Conservation (phyloP, 78 protist species). For the Emiliania huxleyi region DNA sequence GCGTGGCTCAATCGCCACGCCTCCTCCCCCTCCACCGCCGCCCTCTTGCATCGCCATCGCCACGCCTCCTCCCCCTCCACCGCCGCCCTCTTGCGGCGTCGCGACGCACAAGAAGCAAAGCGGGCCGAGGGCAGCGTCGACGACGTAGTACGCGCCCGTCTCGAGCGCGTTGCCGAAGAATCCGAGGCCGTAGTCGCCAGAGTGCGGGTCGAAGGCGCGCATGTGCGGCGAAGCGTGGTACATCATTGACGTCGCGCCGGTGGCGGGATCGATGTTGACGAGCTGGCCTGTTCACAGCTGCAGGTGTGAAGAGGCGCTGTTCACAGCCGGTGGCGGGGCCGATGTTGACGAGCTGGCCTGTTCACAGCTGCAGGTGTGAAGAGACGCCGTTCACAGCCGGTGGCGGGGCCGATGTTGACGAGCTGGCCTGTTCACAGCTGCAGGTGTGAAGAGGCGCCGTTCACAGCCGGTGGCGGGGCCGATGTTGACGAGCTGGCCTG, state of each 20-base stretch:
- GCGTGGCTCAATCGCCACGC: not conserved
- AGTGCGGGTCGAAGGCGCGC: not conserved
- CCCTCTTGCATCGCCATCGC: not conserved
- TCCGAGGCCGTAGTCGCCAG: constrained; percentile 15
- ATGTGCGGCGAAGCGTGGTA: not conserved
- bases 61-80: not conserved
- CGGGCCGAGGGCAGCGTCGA: not conserved
- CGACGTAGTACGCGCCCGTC: not conserved
- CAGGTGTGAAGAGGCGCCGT: too few species aligned
- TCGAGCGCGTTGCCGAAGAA: not conserved
- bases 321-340: too few species aligned
- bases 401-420: too few species aligned
- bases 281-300: too few species aligned
- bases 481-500: too few species aligned
- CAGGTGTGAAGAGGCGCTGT: too few species aligned
- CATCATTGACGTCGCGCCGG: not conserved
- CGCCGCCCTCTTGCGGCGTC: not conserved
- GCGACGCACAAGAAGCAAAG: constrained; percentile 19
- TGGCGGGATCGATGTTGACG: not conserved
- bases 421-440: too few species aligned
- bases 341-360: too few species aligned
- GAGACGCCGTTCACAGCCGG: too few species aligned
- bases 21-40: not conserved
- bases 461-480: too few species aligned
- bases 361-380: too few species aligned